Conservation (phyloP, 768 basidiomycete genomes). For the Pleurotus citrinopileatus region DNA sequence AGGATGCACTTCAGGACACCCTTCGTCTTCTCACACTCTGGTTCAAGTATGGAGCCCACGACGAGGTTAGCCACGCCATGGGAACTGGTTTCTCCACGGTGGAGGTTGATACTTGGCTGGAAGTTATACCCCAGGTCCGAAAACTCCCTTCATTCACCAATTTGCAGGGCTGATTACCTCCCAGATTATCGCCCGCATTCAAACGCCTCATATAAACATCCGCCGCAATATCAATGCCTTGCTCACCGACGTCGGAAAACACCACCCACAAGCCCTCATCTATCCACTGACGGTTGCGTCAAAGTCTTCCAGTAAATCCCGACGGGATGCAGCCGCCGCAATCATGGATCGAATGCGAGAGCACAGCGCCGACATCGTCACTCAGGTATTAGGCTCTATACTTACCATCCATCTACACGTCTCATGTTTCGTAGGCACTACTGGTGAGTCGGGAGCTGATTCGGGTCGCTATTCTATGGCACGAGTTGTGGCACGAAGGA, state of each 20-base stretch:
- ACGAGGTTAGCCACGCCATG: slow-evolving; percentile 89
- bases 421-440: slow-evolving; percentile 50
- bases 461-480: slow-evolving; percentile 97
- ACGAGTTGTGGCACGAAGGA: slow-evolving; percentile 98
- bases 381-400: slow-evolving; percentile 53
- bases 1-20: slow-evolving; percentile 93
- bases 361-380: slow-evolving; percentile 83
- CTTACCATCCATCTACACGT: slow-evolving; percentile 1
- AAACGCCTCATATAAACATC: slow-evolving; percentile 87
- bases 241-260: slow-evolving; percentile 89
- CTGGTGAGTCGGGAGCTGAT: slow-evolving; percentile 94
- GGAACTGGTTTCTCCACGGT: slow-evolving; percentile 82
- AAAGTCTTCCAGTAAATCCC: slow-evolving; percentile 83
- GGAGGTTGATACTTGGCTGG: slow-evolving; percentile 96
- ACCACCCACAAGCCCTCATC: slow-evolving; percentile 96
- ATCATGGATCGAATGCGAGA: slow-evolving; percentile 96
- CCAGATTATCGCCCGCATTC: slow-evolving; percentile 97
- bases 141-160: not conserved
- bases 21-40: slow-evolving; percentile 90
- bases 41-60: slow-evolving; percentile 95
- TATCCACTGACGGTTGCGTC: slow-evolving; percentile 96
- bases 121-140: slow-evolving; percentile 93
- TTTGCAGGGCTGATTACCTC: slow-evolving; percentile 2
- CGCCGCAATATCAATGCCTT: slow-evolving; percentile 86
- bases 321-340: slow-evolving; percentile 75